These are phyloP conservation scores for Hyaloscypha bicolor DNA, from an alignment of 495 filamentous ascomycete species.

Conservation along the genomic window DNA sequence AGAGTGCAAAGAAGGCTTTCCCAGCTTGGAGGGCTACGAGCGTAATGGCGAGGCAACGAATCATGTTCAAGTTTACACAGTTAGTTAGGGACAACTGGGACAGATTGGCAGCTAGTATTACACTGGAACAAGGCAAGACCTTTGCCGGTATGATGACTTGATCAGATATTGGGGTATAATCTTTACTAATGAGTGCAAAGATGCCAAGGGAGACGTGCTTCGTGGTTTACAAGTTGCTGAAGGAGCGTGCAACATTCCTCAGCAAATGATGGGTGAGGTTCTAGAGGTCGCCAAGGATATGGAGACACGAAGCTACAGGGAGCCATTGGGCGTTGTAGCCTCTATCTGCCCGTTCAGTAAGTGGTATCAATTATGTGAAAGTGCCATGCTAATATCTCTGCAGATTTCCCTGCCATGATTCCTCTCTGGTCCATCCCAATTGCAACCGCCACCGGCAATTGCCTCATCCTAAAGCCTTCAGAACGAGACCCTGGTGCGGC, in stretches of 20 bases:
- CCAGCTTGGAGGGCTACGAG: constrained; percentile 83
- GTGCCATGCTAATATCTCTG: constrained; percentile 16
- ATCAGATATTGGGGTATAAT: not conserved
- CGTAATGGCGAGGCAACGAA: constrained; percentile 84
- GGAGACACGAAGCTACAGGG: constrained; percentile 92
- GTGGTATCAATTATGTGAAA: constrained; percentile 35
- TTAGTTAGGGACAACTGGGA: constrained; percentile 97
- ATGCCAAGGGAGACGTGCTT: constrained; percentile 94
- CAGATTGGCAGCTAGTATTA: constrained; percentile 91
- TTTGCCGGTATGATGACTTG: constrained; percentile 56
- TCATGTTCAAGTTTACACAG: constrained; percentile 94
- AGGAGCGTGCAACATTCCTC: constrained; percentile 92
- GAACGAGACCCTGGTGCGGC: constrained; percentile 97
- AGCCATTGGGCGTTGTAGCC: constrained; percentile 92
- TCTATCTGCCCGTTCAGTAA: constrained; percentile 98
- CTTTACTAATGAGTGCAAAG: constrained; percentile 35
- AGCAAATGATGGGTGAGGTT: constrained; percentile 90
- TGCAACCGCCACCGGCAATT: constrained; percentile 93
- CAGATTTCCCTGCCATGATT: constrained; percentile 99
- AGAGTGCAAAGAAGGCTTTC: constrained; percentile 88
- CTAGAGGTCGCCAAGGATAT: constrained; percentile 98
- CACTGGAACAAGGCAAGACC: constrained; percentile 97
- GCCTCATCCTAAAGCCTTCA: constrained; percentile 92
- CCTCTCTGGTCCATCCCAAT: constrained; percentile 96
- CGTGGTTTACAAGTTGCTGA: constrained; percentile 96